Percentiles rank a stretch among this genome's conserved stretches.
phyloP scores from a whole-genome alignment of 495 filamentous ascomycete species.

The Trichoderma reesei region DNA sequence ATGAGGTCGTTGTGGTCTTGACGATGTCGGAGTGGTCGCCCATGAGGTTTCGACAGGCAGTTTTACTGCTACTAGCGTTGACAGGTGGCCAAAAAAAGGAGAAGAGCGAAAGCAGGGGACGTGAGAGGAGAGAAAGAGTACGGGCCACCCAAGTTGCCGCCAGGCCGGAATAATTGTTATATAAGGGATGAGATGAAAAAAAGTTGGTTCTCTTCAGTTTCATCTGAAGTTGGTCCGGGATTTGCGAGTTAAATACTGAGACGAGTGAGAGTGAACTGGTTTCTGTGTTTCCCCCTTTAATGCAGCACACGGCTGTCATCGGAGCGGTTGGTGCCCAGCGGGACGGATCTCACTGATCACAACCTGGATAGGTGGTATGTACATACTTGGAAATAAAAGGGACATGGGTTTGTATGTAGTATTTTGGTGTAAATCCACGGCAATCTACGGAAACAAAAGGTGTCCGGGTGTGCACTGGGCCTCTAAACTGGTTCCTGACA shows the following conservation, averaged over 20 bases:
- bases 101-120: background rate
- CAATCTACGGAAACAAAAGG: background rate
- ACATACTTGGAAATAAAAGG: no score
- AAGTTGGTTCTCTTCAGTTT: background rate
- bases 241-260: background rate
- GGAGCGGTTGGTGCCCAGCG: background rate
- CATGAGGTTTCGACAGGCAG: background rate
- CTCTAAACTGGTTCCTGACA: background rate
- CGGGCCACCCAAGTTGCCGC: background rate
- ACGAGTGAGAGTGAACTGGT: background rate
- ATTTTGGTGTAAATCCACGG: no score
- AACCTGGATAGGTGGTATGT: background rate
- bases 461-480: background rate
- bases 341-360: no score
- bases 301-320: background rate
- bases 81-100: slow-evolving; percentile 5
- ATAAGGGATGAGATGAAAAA: background rate
- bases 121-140: slow-evolving; percentile 1
- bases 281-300: background rate
- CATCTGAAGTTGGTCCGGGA: background rate
- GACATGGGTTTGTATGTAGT: background rate
- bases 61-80: slow-evolving; percentile 1
- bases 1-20: no score
- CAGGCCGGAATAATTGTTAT: background rate
- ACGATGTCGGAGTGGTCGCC: background rate